Evolutionary conservation across 2,329 filamentous ascomycete genomes (phyloP).

Genomic region (Tricladium varicosporioides): DNA sequence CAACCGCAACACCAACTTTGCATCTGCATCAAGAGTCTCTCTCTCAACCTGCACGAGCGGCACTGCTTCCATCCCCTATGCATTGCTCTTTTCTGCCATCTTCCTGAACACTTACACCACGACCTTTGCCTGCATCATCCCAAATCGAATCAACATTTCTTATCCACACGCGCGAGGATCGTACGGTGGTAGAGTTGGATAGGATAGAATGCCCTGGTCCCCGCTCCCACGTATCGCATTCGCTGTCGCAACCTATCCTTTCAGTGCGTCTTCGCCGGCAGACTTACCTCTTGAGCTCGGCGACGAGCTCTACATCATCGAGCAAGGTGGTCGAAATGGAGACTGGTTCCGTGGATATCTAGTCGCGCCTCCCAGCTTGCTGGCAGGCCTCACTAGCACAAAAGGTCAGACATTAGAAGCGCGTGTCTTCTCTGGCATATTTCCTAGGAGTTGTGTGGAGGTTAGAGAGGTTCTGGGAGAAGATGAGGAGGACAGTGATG

Average conservation of each 20-base stretch:
- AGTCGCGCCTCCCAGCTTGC: constrained; percentile 86
- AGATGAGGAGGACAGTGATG: constrained; percentile 48
- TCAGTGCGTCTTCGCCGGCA: constrained; percentile 79
- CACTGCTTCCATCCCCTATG: too few species aligned
- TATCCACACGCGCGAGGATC: too few species aligned
- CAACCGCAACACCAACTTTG: too few species aligned
- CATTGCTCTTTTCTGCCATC: too few species aligned
- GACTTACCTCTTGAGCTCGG: constrained; percentile 96
- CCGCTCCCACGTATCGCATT: constrained; percentile 96
- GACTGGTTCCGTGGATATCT: constrained; percentile 96
- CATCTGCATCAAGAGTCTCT: too few species aligned
- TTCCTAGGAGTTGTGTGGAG: constrained; percentile 91
- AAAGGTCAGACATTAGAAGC: constrained; percentile 93
- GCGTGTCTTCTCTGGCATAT: constrained; percentile 97
- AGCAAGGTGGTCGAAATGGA: constrained; percentile 81
- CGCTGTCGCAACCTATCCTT: constrained; percentile 93
- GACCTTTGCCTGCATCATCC: too few species aligned
- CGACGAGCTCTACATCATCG: constrained; percentile 98
- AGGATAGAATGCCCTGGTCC: constrained; percentile 80
- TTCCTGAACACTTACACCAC: too few species aligned
- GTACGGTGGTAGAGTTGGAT: too few species aligned
- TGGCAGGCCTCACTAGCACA: constrained; percentile 85
- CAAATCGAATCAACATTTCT: too few species aligned
- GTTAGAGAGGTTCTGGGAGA: constrained; percentile 89
- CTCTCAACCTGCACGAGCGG: too few species aligned